Evolutionary conservation across 1,284 basidiomycete species (phyloP).

Genomic region (Sutorius eximius): DNA sequence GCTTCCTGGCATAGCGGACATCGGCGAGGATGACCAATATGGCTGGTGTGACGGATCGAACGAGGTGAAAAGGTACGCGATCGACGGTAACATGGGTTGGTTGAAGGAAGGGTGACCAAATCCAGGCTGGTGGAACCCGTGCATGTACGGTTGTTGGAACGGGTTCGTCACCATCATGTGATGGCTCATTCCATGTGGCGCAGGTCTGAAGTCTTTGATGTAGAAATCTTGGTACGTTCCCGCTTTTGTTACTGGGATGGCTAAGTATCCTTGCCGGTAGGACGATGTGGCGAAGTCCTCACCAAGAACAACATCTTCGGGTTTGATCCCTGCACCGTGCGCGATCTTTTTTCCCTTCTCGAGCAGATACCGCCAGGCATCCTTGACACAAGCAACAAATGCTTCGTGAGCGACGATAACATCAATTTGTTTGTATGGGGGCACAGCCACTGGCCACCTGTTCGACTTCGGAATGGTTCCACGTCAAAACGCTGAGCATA

Average conservation of each 20-base stretch:
- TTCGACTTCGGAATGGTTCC: neutral
- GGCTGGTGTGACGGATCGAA: conserved; percentile 31
- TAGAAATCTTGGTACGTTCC: conserved; percentile 41
- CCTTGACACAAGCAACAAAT: conserved; percentile 30
- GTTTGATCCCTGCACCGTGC: conserved; percentile 36
- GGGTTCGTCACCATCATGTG: conserved; percentile 6
- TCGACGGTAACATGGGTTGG: conserved; percentile 32
- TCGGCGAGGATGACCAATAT: conserved; percentile 40
- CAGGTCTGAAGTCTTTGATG: conserved; percentile 35
- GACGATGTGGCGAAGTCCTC: conserved; percentile 3
- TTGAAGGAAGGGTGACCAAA: conserved; percentile 14
- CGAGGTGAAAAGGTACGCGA: conserved; percentile 42
- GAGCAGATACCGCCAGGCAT: conserved; percentile 48
- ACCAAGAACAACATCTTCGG: conserved; percentile 49
- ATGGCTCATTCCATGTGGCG: conserved; percentile 19
- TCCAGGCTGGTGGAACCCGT: conserved; percentile 18
- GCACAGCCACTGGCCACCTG: conserved; percentile 50
- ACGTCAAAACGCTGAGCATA: neutral
- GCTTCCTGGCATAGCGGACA: conserved; percentile 21
- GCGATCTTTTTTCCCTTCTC: conserved; percentile 37
- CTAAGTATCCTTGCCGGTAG: neutral
- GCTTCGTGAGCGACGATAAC: conserved; percentile 41
- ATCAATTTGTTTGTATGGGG: conserved; percentile 38
- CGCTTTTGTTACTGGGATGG: conserved; percentile 36
- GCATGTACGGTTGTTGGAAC: conserved; percentile 16